Evolutionary conservation across 768 basidiomycete genomes (phyloP), one percentile per base, ranked within the genome.

Genomic region (Lactifluus echinatus): DNA sequence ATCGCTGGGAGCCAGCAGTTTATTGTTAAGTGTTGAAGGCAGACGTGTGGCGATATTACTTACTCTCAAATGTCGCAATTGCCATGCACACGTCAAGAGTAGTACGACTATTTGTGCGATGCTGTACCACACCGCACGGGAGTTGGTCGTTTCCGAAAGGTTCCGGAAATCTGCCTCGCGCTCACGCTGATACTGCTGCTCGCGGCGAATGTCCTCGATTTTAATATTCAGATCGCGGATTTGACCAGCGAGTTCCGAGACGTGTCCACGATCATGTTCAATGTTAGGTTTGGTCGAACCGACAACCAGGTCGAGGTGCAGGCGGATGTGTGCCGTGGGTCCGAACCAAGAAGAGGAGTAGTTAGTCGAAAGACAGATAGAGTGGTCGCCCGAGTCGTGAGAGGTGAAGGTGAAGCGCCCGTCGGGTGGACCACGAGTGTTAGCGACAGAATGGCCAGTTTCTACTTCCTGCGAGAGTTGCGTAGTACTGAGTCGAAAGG

Each of bases 131-230:
- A 98, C 89, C 1, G 96, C 93, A 58, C 85, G 75, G n/a, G 85
- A 74, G 72, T 99, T 99, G 37, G 92, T 95, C 15, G 72, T 70
- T 72, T 99, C 96, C 64, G 90, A 93, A 61, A 97, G 71, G 71
- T 93, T 75, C 37, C 96, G 76, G 68, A 88, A 99, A 64, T 89
- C 86, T 11, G 89, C 77, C 72, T 99, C 96, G 63, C 96, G 77
- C 73, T 99, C 95, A 42, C 96, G 79, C 75, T 98, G 95, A 68
- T 97, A 99, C 71, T 94, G 90, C 73, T 99, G 96, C 72, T 98
- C 96, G 24, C 93, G 77, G 45, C 92, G 79, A 54, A 98, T 87
- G 65, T 95, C 93, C 70, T 89, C 90, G 48, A 99, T 76, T 71
- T 93, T 95, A 66, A 84, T 79, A 72, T 98, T 99, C 60, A 99